Percentiles rank a stretch among this genome's conserved stretches.
Evolutionary conservation across 352 stramenopile genomes (phyloP).

Genomic region (Aphanomyces cochlioides): DNA sequence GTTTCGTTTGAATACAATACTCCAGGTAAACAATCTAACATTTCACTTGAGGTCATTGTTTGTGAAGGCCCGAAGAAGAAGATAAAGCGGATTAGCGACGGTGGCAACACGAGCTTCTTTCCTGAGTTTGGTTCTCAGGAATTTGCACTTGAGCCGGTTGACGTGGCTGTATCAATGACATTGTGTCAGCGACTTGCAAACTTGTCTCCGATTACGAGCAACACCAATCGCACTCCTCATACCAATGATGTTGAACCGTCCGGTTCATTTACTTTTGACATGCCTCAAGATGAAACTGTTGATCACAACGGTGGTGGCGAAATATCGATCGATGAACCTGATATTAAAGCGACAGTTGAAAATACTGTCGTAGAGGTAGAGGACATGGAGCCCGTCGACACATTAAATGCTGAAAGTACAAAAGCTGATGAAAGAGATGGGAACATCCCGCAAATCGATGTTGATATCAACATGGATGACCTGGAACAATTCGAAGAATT

Average conservation of each 20-base stretch:
- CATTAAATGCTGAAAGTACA: not conserved
- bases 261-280: not conserved
- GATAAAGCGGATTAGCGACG: conserved; percentile 18
- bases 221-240: not conserved
- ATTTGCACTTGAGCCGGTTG: conserved; percentile 33
- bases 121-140: conserved; percentile 60
- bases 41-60: not conserved
- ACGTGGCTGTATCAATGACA: conserved; percentile 46
- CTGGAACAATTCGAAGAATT: conserved; percentile 11
- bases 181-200: conserved; percentile 48
- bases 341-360: conserved; percentile 30
- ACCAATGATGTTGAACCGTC: conserved; percentile 15
- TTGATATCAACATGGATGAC: conserved; percentile 12
- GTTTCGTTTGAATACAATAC: conserved; percentile 72
- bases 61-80: conserved; percentile 4
- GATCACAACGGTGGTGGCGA: not conserved
- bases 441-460: not conserved
- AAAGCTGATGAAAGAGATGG: not conserved
- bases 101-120: conserved; percentile 39
- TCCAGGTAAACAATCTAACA: conserved; percentile 27
- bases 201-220: conserved; percentile 54
- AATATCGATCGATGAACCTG: not conserved
- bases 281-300: not conserved
- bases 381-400: not conserved
- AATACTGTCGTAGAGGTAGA: conserved; percentile 14